Percentiles rank a stretch among this genome's conserved stretches.
These are phyloP conservation scores for Scortechinia acanthostroma DNA, from an alignment of 2,329 filamentous ascomycete genomes.

Conservation along the genomic window DNA sequence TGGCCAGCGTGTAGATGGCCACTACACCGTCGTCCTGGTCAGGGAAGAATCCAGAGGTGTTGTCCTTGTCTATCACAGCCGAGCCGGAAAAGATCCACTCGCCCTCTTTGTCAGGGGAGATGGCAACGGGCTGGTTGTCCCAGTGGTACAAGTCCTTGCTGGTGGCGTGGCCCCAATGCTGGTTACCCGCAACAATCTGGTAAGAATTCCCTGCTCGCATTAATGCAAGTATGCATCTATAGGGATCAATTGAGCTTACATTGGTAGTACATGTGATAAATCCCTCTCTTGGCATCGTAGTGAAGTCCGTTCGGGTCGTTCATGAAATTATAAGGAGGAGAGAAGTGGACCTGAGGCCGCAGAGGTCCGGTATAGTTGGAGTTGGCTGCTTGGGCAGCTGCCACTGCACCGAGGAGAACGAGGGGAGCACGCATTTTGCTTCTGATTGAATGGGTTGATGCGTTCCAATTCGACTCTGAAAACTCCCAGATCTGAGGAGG, in stretches of 20 bases:
- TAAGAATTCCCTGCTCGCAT: not conserved
- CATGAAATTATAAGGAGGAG: constrained; percentile 41
- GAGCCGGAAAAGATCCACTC: constrained; percentile 43
- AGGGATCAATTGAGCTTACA: constrained; percentile 22
- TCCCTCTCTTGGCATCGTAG: constrained; percentile 38
- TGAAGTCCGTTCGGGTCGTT: constrained; percentile 64
- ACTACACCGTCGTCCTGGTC: constrained; percentile 53
- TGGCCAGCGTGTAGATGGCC: constrained; percentile 40
- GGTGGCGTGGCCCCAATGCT: constrained; percentile 64
- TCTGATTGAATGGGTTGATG: no score
- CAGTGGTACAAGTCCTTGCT: constrained; percentile 55
- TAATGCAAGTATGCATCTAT: not conserved
- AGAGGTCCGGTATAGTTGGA: constrained; percentile 15
- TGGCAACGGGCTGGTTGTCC: constrained; percentile 56
- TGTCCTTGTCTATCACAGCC: constrained; percentile 51
- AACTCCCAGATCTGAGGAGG: no score
- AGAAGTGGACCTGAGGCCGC: constrained; percentile 47
- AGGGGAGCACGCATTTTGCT: not conserved
- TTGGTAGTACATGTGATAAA: constrained; percentile 62
- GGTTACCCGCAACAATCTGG: constrained; percentile 39
- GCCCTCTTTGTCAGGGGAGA: constrained; percentile 36
- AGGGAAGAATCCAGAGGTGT: constrained; percentile 60
- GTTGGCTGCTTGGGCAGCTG: not conserved
- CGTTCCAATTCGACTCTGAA: no score
- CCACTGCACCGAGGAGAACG: not conserved